Evolutionary conservation across 352 stramenopile species (phyloP), one percentile per base, ranked within the genome.

Genomic region (Globisporangium rhizosaccharum): DNA sequence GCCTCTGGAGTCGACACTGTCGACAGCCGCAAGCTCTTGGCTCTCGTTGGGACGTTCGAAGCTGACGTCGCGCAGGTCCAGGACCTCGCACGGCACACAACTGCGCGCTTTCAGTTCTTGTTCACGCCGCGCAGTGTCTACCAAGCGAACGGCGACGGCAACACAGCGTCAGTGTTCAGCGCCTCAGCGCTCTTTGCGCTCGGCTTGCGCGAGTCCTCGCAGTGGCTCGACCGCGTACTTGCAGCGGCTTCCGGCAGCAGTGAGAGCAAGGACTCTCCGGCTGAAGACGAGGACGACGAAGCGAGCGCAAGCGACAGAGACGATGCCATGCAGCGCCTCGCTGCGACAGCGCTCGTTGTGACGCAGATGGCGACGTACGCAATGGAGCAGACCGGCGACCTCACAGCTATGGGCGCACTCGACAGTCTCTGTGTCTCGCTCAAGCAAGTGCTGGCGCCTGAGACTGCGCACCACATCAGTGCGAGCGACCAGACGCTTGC

Each of bases 1-100:
- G 30, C 17, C 25, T 54, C 72, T 20, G 45, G 66, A 14, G 45
- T 57, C 3, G 44, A 10, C 6, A 10, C 15, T 2, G 9, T 71
- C 6, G 57, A 79, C 52, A 54, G 5, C n/a, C 18, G 45, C 26
- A 66, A 66, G 39, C 60, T 85, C n/a, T 57, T 80, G 37, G 45
- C 62, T 46, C 26, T 85, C n/a, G 28, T 79, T 50, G 72, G 68
- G 49, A 71, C 67, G 36, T 51, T 85, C 47, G 75, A 85, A 57
- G 59, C 69, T 2, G 65, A 85, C 61, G 44, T 80, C 10, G 51
- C 53, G 23, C 49, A 62, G 26, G 33, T 67, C 2, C 15, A 25
- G 14, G 41, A 58, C 36, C 55, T 62, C 2, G 37, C 55, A 3
- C 30, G 14, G 11, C 10, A 23, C 2, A 18, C 30, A 3, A 12